Base-by-base conservation (phyloP, 169 alveolate genomes). In the Eimeria falciformis region DNA sequence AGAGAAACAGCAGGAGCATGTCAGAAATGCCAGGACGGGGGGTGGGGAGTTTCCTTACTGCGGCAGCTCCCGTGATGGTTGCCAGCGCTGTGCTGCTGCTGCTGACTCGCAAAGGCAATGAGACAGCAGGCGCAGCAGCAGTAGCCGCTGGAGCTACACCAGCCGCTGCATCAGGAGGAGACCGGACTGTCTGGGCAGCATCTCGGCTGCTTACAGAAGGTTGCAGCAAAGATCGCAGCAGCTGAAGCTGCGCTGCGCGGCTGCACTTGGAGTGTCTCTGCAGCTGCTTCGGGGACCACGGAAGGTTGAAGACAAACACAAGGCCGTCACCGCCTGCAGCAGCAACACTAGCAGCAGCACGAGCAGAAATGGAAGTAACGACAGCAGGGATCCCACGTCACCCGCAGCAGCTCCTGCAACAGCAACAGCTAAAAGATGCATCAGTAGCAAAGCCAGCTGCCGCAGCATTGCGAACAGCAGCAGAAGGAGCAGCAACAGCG, bases 191-290 rank as follows among this genome's bases (percentile, higher is more conserved):
- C 29, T 29, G 27, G 37, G 5, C 79, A 21, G 79, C 3, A 4
- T n/a, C 79, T 33, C 33, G 56, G 11, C 25, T 43, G 58, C 79
- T 25, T 29, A 56, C 55, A 23, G 58, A 5, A 18, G 58, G 27
- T 21, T 71, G 83, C 27, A 37, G 6, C 7, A 71, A 43, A 29
- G 83, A 1, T 14, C 73, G 73, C 73, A 62, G 25, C 11, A 62
- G 25, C 73, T 62, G 73, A n/a, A 18, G 73, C 73, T 71, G 83
- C 58, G 27, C 83, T 11, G 83, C 83, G 33, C 29, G 25, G 21
- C 83, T 56, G 55, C 83, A 71, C 25, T 71, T 71, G 27, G 83
- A 71, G 83, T 71, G 83, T 43, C 55, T 29, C 56, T 71, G 83
- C 83, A 71, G 3, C 9, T 71, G 58, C 17, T 43, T 56, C 40